A percentile compares a stretch with the other conserved stretches of the same genome.
These are phyloP conservation scores for Pythium vanterpoolii DNA, from an alignment of 352 stramenopile species.

Conservation along the genomic window DNA sequence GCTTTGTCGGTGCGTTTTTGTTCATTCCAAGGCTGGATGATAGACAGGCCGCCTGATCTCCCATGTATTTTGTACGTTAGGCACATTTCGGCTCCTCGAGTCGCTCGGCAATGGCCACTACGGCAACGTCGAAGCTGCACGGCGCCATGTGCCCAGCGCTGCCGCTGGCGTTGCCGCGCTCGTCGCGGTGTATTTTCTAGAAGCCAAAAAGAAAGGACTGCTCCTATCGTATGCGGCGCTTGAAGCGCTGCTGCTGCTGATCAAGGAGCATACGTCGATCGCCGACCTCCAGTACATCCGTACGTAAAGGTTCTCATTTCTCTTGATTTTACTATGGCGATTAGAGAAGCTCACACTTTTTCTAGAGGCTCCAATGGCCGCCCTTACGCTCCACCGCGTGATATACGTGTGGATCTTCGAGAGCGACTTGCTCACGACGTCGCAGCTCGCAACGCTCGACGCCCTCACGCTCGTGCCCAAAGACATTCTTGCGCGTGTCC, in stretches of 20 bases:
- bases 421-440: slow-evolving; percentile 39
- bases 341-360: background rate
- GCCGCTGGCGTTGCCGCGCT: slow-evolving; percentile 15
- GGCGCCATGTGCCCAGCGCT: slow-evolving; percentile 10
- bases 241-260: slow-evolving; percentile 42
- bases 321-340: background rate
- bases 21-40: background rate
- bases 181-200: slow-evolving; percentile 43
- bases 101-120: slow-evolving; percentile 7
- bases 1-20: slow-evolving; percentile 46
- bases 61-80: background rate
- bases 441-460: slow-evolving; percentile 53
- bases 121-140: background rate
- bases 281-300: slow-evolving; percentile 47
- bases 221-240: slow-evolving; percentile 56
- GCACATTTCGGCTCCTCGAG: slow-evolving; percentile 22
- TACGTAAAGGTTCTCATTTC: slow-evolving; percentile 17
- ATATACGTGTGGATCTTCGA: slow-evolving; percentile 69
- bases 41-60: too few species aligned
- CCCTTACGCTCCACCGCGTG: slow-evolving; percentile 38
- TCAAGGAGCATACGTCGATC: slow-evolving; percentile 38
- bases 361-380: slow-evolving; percentile 43
- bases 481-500: slow-evolving; percentile 43
- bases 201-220: slow-evolving; percentile 48
- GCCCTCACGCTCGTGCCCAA: slow-evolving; percentile 38